These are phyloP conservation scores for Rhizomucor pusillus DNA, from an alignment of 371 early-diverging fungal species.

Conservation along the genomic window DNA sequence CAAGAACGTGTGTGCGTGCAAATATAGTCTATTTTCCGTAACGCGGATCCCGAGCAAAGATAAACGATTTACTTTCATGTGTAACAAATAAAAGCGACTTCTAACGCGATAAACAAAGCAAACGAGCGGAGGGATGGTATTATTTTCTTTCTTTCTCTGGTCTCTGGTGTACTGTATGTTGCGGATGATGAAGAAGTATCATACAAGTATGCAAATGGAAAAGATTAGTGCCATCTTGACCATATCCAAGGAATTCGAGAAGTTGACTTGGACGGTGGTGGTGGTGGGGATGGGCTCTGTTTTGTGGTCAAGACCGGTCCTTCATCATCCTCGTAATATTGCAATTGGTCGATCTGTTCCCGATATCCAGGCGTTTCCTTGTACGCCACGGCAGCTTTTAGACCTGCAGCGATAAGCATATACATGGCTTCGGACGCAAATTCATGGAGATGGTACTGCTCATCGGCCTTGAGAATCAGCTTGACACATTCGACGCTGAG, in stretches of 20 bases:
- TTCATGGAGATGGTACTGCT: slow-evolving; percentile 62
- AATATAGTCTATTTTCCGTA: too few species aligned
- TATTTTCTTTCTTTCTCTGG: too few species aligned
- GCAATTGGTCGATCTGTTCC: slow-evolving; percentile 8
- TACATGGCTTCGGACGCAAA: slow-evolving; percentile 54
- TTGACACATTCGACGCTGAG: slow-evolving; percentile 49
- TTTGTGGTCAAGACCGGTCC: neutral
- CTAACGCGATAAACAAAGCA: too few species aligned
- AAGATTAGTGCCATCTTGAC: slow-evolving; percentile 2
- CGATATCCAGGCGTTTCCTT: slow-evolving; percentile 49
- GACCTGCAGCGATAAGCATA: slow-evolving; percentile 49
- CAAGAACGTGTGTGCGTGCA: too few species aligned
- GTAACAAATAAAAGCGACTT: too few species aligned
- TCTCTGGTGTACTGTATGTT: too few species aligned
- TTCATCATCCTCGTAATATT: neutral
- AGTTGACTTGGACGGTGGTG: neutral
- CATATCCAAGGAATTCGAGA: slow-evolving; percentile 4
- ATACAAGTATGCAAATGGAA: too few species aligned
- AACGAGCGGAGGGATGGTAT: too few species aligned
- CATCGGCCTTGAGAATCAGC: slow-evolving; percentile 50
- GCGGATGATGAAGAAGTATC: too few species aligned
- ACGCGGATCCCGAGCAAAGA: too few species aligned
- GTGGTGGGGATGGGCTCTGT: neutral
- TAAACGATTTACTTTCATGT: too few species aligned
- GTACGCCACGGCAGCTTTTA: slow-evolving; percentile 64